Evolutionary conservation across 2,329 filamentous ascomycete genomes (phyloP).

Genomic region (Apiospora arundinis): DNA sequence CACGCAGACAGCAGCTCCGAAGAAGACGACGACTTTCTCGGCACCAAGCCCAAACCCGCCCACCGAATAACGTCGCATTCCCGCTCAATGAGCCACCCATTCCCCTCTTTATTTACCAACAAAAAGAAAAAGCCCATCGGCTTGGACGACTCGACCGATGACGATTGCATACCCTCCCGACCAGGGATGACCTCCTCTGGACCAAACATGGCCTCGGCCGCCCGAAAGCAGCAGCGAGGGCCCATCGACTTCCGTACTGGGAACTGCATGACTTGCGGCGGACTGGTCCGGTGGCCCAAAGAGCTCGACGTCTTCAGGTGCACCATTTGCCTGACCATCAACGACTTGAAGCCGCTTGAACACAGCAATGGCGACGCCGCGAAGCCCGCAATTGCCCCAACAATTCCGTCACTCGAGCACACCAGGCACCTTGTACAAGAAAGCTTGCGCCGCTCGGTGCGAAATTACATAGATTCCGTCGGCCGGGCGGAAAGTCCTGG

Average conservation of each 20-base stretch:
- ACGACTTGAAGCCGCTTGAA: slow-evolving; percentile 68
- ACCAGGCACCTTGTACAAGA: slow-evolving; percentile 58
- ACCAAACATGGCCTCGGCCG: slow-evolving; percentile 35
- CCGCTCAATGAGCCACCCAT: slow-evolving; percentile 81
- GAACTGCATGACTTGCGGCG: slow-evolving; percentile 86
- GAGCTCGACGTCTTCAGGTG: slow-evolving; percentile 79
- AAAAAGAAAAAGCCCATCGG: slow-evolving; percentile 59
- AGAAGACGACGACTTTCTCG: slow-evolving; percentile 38
- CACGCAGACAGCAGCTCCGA: slow-evolving; percentile 50
- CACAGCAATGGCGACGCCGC: slow-evolving; percentile 15
- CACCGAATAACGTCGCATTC: slow-evolving; percentile 48
- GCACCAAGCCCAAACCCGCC: slow-evolving; percentile 30
- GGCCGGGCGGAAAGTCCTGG: slow-evolving; percentile 26
- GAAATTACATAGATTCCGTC: slow-evolving; percentile 34
- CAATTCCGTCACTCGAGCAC: slow-evolving; percentile 62
- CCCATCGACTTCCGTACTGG: slow-evolving; percentile 66
- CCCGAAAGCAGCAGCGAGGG: slow-evolving; percentile 35
- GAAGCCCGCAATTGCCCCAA: not conserved
- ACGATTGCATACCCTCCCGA: slow-evolving; percentile 45
- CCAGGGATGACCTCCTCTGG: slow-evolving; percentile 33
- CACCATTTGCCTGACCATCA: slow-evolving; percentile 83
- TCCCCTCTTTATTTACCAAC: slow-evolving; percentile 72
- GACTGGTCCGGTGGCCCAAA: slow-evolving; percentile 79
- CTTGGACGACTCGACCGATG: slow-evolving; percentile 51
- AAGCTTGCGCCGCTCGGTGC: slow-evolving; percentile 48